Conservation (phyloP, 1,284 basidiomycete species). For the Apiotrichum gamsii region DNA sequence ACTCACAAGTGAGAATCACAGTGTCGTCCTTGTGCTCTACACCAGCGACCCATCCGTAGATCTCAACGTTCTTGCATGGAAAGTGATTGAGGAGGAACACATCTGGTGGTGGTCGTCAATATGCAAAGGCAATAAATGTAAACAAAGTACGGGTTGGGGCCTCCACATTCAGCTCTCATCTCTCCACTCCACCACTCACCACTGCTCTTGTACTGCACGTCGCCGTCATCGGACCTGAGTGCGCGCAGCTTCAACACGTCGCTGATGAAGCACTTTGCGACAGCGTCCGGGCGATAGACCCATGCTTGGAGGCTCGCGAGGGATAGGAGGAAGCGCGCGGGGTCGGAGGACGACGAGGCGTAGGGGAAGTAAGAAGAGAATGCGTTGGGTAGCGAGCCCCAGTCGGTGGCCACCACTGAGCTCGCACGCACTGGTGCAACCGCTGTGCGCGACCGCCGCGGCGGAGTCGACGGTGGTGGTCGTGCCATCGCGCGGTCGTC, state of each 20-base stretch:
- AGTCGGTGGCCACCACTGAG: too few species aligned
- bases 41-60: constrained; percentile 40
- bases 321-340: constrained; percentile 13
- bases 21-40: constrained; percentile 34
- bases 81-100: constrained; percentile 33
- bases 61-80: constrained; percentile 36
- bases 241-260: constrained; percentile 30
- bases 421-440: not conserved
- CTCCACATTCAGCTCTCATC: not conserved
- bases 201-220: constrained; percentile 3
- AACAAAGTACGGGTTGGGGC: not conserved
- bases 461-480: not conserved
- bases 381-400: not conserved
- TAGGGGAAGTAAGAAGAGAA: not conserved
- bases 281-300: constrained; percentile 35
- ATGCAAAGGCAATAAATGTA: too few species aligned
- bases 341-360: not conserved
- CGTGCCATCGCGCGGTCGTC: not conserved
- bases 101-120: constrained; percentile 17
- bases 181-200: constrained; percentile 8
- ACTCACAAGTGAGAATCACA: constrained; percentile 27
- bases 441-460: too few species aligned
- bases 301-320: constrained; percentile 25
- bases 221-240: constrained; percentile 3
- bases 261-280: constrained; percentile 32